These are phyloP conservation scores for Blastocystis hominis DNA, from an alignment of 352 stramenopile genomes.

Conservation along the genomic window DNA sequence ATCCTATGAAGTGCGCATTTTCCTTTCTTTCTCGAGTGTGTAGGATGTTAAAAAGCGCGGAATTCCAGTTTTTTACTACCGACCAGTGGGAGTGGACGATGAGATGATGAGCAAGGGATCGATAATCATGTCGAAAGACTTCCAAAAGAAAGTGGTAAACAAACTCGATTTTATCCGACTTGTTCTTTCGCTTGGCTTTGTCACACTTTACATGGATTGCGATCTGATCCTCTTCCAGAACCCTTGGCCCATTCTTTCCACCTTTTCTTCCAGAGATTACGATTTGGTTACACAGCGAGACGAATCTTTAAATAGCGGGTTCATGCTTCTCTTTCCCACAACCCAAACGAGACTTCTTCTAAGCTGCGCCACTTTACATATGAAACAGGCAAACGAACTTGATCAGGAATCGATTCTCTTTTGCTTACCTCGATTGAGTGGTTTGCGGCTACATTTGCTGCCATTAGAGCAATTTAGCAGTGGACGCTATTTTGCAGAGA, in stretches of 20 bases:
- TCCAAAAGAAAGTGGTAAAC: constrained; percentile 35
- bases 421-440: not conserved
- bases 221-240: constrained; percentile 37
- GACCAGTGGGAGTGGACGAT: not conserved
- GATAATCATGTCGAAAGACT: not conserved
- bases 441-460: not conserved
- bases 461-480: not conserved
- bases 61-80: not conserved
- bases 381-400: not conserved
- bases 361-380: not conserved
- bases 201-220: constrained; percentile 46
- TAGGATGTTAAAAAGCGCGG: not conserved
- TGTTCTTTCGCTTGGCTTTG: not conserved
- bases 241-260: constrained; percentile 1
- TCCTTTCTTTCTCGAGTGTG: not conserved
- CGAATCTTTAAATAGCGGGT: constrained; percentile 20
- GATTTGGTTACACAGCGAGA: constrained; percentile 34
- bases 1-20: not conserved
- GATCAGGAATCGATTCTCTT: constrained; percentile 32
- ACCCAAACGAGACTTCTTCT: not conserved
- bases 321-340: constrained; percentile 52
- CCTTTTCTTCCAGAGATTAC: not conserved
- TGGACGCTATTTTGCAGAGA: not conserved
- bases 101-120: not conserved
- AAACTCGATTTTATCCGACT: not conserved